Evolutionary conservation across 2,329 filamentous ascomycete species (phyloP), one percentile per base, ranked within the genome.

Genomic region (Aspergillus texensis): DNA sequence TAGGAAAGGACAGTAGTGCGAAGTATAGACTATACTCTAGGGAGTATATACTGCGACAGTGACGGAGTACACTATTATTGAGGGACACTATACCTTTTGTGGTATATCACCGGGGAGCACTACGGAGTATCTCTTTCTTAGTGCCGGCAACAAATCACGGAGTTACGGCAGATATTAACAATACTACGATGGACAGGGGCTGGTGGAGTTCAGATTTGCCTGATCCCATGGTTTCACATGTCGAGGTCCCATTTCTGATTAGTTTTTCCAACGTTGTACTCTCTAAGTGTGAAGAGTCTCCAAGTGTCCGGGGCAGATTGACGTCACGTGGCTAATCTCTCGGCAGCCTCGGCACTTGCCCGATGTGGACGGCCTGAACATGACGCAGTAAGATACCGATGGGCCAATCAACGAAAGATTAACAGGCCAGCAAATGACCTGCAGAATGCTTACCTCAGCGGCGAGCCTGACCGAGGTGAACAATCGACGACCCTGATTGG

Each of bases 261-360:
- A 32, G 26, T 19, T 34, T 34, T 52, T 24, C n/a, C 21, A 5
- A 46, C 43, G 6, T 24, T 48, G 11, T 26, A 34, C 32, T 10
- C 26, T 28, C 26, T 10, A 48, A 16, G 14, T 48, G 21, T 6
- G 3, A 26, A 48, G 21, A 11, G 21, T 21, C 43, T 46, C 43
- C 9, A 14, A 24, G 9, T 24, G 9, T 43, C 41, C 11, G 41
- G 41, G 41, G 19, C n/a, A 26, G 32, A 9, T 24, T 26, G 52
- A 39, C 52, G n/a, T 55, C 52, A 55, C 52, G 52, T 55, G 52
- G 52, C 19, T 19, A 24, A 14, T 34, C 4, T 19, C 52, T 36
- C 26, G 8, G 19, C n/a, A 63, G 59, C 70, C 70, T 71, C 70
- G 70, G 70, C 52, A 70, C 26, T 55, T 71, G 62, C 70, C 64